Evolutionary conservation across 768 basidiomycete genomes (phyloP), one percentile per base, ranked within the genome.

Genomic region (Hysterangium stoloniferum): DNA sequence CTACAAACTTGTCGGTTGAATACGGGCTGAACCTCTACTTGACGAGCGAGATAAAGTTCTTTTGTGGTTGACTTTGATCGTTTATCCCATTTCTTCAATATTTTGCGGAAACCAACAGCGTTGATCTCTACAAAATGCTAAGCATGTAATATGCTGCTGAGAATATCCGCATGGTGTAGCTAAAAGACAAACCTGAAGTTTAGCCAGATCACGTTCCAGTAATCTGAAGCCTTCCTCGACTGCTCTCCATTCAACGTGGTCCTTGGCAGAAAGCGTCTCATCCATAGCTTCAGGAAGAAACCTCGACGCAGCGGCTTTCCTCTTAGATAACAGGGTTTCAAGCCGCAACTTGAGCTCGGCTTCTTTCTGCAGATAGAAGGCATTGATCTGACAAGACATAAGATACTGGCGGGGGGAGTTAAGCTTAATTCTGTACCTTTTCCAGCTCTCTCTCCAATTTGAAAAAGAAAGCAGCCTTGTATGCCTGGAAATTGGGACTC

Each of bases 41-140:
- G 96, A 27, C 96, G 81, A 40, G 89, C 80, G 17, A 99, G 79
- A 66, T 98, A 98, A 4, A 98, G 75, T 61, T 99, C 96, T 62
- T 93, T 97, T n/a, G 89, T 98, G 19, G 84, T 82, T 1, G 89
- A 92, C 36, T 84, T 96, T 32, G 92, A 92, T 41, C 91, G 79
- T 68, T 98, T 99, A 68, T 98, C 96, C 77, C 91, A 99, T 64
- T 99, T 99, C 63, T 99, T 98, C 54, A 97, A 68, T 42, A 98
- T 97, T 66, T 98, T 98, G 38, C 94, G 80, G 65, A 98, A 98
- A 3, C 93, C 96, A 8, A 84, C 91, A 5, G 87, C 96, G 63
- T 98, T 99, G 61, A 96, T 86, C 68, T 98, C 96, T 55, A 99
- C 82, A 61, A 94, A 99, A 78, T 92, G 87, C 92, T 94, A 56